A percentile compares a stretch with the other conserved stretches of the same genome.
These are phyloP conservation scores for Trichocladium antarcticum DNA, from an alignment of 495 filamentous ascomycete genomes.

Conservation along the genomic window DNA sequence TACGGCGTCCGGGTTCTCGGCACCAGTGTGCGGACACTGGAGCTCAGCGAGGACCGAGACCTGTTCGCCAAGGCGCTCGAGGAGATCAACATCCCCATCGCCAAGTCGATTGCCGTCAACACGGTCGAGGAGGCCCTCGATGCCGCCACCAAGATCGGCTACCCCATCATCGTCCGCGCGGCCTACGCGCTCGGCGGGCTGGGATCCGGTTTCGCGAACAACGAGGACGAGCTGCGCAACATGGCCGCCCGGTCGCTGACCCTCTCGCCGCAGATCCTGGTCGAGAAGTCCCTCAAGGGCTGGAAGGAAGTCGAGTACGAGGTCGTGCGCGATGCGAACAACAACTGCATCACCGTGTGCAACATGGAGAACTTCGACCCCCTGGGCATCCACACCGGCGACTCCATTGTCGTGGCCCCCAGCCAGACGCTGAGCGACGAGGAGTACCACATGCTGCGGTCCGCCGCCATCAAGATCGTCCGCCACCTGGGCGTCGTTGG, in stretches of 20 bases:
- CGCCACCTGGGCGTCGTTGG: slow-evolving; percentile 93
- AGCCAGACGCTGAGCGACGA: slow-evolving; percentile 92
- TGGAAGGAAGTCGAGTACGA: slow-evolving; percentile 99
- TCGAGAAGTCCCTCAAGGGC: slow-evolving; percentile 98
- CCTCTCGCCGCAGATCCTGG: slow-evolving; percentile 90
- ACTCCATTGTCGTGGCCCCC: slow-evolving; percentile 95
- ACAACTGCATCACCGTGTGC: slow-evolving; percentile 99
- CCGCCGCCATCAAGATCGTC: slow-evolving; percentile 97
- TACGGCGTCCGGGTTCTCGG: slow-evolving; percentile 91
- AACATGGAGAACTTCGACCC: slow-evolving; percentile 99
- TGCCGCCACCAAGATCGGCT: slow-evolving; percentile 76
- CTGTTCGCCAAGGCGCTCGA: slow-evolving; percentile 77
- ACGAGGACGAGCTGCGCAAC: slow-evolving; percentile 84
- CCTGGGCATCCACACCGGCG: slow-evolving; percentile 93
- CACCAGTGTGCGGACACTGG: slow-evolving; percentile 85
- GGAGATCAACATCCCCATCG: slow-evolving; percentile 95
- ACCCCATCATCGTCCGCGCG: slow-evolving; percentile 94
- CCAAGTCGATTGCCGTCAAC: slow-evolving; percentile 82
- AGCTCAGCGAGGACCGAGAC: slow-evolving; percentile 92
- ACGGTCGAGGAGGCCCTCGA: slow-evolving; percentile 84
- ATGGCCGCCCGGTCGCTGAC: slow-evolving; percentile 86
- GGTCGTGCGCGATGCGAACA: slow-evolving; percentile 86
- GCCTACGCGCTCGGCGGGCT: slow-evolving; percentile 93
- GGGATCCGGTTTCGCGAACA: slow-evolving; percentile 92
- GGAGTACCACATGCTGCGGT: slow-evolving; percentile 98